Percentiles rank a stretch among this genome's conserved stretches.
Evolutionary conservation across 2,329 filamentous ascomycete species (phyloP).

Genomic region (Pseudogymnoascus sp.): DNA sequence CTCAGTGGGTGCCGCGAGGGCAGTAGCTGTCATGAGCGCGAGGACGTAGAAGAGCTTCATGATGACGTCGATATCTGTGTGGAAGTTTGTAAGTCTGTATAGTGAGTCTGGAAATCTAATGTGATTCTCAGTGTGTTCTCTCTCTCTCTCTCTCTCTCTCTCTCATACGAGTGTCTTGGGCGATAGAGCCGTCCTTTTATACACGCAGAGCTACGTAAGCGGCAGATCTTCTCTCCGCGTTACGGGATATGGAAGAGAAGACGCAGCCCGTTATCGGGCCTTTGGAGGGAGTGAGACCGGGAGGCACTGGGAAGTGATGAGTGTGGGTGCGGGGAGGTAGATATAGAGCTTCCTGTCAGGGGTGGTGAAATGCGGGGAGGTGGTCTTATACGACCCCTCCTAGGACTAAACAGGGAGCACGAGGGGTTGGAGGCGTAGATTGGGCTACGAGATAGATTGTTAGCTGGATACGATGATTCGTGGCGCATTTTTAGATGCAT

Average conservation of each 20-base stretch:
- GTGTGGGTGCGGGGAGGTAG: background rate
- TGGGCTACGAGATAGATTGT: background rate
- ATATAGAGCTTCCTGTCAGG: background rate
- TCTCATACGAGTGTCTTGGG: background rate
- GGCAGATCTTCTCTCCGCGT: background rate
- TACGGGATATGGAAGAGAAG: background rate
- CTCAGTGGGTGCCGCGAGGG: background rate
- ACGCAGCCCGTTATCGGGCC: background rate
- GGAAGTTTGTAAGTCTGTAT: background rate
- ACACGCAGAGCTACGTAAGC: background rate
- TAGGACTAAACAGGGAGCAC: background rate
- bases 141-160: background rate
- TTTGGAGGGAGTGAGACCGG: background rate
- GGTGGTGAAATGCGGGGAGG: background rate
- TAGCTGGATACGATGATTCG: background rate
- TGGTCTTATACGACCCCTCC: background rate
- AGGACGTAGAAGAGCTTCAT: background rate
- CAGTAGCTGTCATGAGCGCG: background rate
- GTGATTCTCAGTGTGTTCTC: background rate
- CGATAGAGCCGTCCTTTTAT: background rate
- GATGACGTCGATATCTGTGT: background rate
- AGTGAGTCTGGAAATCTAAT: background rate
- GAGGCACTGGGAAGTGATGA: background rate
- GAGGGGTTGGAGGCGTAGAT: background rate
- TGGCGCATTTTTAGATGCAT: background rate